Percentiles rank a stretch among this genome's conserved stretches.
phyloP scores from a whole-genome alignment of 2,329 filamentous ascomycete species.

The Pseudohalonectria lignicola region DNA sequence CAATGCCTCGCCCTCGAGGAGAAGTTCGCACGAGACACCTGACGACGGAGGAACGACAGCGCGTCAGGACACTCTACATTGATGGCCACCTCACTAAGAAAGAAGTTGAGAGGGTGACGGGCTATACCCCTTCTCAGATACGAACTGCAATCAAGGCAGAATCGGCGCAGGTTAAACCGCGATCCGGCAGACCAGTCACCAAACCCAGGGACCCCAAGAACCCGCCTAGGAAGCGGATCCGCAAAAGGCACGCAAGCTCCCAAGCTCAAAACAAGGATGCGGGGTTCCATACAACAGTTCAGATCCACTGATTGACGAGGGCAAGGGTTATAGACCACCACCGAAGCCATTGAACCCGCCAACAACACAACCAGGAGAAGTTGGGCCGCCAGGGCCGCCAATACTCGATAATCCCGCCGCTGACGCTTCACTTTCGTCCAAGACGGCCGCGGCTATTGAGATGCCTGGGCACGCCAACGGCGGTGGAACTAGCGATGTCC shows the following conservation, averaged over 20 bases:
- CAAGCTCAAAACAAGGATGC: no score
- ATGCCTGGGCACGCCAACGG: no score
- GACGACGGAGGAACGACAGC: not conserved
- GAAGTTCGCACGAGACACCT: not conserved
- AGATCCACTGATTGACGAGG: no score
- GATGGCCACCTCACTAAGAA: not conserved
- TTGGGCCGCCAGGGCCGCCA: no score
- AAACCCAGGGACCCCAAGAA: not conserved
- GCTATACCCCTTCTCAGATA: not conserved
- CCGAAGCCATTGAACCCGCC: not conserved
- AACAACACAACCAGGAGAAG: no score
- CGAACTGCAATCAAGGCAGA: not conserved
- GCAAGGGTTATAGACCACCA: no score
- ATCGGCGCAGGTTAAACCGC: not conserved
- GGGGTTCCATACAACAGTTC: no score
- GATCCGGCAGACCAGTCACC: not conserved
- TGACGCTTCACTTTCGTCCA: no score
- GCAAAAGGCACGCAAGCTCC: not conserved
- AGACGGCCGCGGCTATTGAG: no score
- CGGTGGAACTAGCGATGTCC: no score
- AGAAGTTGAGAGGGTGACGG: not conserved
- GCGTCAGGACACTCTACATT: not conserved
- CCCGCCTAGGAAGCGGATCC: not conserved
- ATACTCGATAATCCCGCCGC: no score
- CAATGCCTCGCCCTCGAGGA: not conserved